These are phyloP conservation scores for Afroboletus lepidellus DNA, from an alignment of 1,284 basidiomycete species.

Conservation along the genomic window DNA sequence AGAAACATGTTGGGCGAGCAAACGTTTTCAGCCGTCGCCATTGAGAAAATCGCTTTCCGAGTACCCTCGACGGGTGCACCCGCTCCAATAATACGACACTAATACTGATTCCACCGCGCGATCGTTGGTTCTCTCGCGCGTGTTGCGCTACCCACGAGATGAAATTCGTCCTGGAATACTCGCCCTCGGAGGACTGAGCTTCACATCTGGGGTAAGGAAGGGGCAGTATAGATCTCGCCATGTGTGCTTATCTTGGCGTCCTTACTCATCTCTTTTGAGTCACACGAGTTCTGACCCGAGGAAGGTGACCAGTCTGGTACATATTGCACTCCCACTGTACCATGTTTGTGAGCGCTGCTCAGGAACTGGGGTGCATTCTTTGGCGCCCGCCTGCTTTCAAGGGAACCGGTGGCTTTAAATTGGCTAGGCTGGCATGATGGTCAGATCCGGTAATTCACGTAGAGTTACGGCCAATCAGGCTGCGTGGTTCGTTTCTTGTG, in stretches of 20 bases:
- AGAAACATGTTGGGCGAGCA: background rate
- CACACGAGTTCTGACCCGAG: slow-evolving; percentile 9
- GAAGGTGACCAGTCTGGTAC: slow-evolving; percentile 11
- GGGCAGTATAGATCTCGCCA: background rate
- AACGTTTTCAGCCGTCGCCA: background rate
- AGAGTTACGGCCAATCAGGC: slow-evolving; percentile 4
- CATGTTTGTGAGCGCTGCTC: slow-evolving; percentile 19
- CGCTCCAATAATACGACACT: background rate
- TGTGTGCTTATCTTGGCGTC: slow-evolving; percentile 19
- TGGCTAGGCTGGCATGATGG: slow-evolving; percentile 5
- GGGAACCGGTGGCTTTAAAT: slow-evolving; percentile 4
- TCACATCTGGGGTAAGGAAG: slow-evolving; percentile 19
- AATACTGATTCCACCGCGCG: slow-evolving; percentile 1
- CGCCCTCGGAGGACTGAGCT: slow-evolving; percentile 9
- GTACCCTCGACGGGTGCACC: background rate
- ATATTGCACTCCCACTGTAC: slow-evolving; percentile 12
- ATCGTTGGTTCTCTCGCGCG: background rate
- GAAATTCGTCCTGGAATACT: slow-evolving; percentile 1
- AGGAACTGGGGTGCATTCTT: slow-evolving; percentile 32
- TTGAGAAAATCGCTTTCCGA: background rate
- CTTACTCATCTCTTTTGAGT: slow-evolving; percentile 12
- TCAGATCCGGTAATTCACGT: slow-evolving; percentile 7
- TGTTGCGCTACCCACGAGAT: slow-evolving; percentile 4
- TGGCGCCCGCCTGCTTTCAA: slow-evolving; percentile 9
- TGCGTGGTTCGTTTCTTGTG: background rate